Percentiles rank a stretch among this genome's conserved stretches.
phyloP scores from a whole-genome alignment of 768 basidiomycete species.

The Boletus rex-veris region DNA sequence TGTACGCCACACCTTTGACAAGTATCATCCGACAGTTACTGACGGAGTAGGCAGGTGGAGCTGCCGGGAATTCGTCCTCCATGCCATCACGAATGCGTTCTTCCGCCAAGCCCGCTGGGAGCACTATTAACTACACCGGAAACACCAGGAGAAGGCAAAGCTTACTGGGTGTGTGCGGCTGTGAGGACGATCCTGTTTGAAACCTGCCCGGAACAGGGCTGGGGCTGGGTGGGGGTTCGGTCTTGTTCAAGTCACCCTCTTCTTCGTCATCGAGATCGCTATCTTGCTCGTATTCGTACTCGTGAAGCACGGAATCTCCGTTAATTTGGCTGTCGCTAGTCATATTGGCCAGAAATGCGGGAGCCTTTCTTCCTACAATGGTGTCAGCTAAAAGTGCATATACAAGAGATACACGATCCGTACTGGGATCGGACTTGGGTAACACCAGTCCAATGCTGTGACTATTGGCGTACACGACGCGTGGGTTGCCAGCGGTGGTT shows the following conservation, averaged over 20 bases:
- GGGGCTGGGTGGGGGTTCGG: too few relatives aligned
- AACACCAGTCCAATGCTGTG: conserved; percentile 13
- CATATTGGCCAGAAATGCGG: conserved; percentile 22
- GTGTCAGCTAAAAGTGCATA: not conserved
- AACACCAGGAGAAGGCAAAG: not conserved
- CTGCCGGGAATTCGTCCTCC: not conserved
- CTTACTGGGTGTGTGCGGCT: conserved; percentile 7
- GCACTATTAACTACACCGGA: not conserved
- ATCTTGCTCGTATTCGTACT: conserved; percentile 28
- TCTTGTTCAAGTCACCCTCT: not conserved
- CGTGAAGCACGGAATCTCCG: conserved; percentile 20
- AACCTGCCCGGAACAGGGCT: not conserved
- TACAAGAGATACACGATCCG: not conserved
- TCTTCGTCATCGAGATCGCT: conserved; percentile 32
- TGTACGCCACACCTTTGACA: conserved; percentile 28
- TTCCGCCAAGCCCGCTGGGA: not conserved
- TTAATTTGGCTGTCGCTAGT: conserved; percentile 19
- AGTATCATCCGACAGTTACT: conserved; percentile 24
- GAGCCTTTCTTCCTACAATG: conserved; percentile 8
- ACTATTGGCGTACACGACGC: conserved; percentile 23
- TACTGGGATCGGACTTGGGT: conserved; percentile 17
- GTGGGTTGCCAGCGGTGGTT: conserved; percentile 18
- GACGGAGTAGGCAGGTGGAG: conserved; percentile 23
- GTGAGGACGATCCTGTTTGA: conserved; percentile 1
- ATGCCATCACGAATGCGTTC: not conserved